Percentiles rank a stretch among this genome's conserved stretches.
phyloP scores from a whole-genome alignment of 2,329 filamentous ascomycete species.

The Amesomyces nigricolor region DNA sequence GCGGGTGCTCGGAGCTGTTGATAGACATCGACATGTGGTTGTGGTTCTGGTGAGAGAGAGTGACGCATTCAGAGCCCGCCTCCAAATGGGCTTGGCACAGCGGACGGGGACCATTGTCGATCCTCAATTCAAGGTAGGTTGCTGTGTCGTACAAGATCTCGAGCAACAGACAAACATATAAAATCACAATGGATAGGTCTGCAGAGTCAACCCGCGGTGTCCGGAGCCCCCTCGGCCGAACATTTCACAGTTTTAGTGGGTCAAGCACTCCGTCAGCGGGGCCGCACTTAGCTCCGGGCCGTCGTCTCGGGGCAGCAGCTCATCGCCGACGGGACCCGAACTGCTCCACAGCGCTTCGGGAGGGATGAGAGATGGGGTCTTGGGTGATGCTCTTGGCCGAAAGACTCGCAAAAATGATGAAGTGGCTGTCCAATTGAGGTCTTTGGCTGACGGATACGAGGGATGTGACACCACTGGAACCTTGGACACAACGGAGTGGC shows the following conservation, averaged over 20 bases:
- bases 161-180: neutral
- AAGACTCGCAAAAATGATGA: neutral
- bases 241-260: conserved; percentile 1
- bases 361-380: no score
- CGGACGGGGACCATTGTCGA: conserved; percentile 1
- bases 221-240: neutral
- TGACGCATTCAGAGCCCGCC: neutral
- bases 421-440: no score
- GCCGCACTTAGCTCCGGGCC: neutral
- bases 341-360: neutral
- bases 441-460: no score
- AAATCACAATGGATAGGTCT: neutral
- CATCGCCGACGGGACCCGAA: conserved; percentile 12
- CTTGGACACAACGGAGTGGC: neutral
- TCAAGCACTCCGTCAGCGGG: neutral
- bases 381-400: no score
- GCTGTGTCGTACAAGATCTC: no score
- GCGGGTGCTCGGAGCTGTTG: conserved; percentile 18
- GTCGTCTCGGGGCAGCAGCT: neutral
- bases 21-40: neutral
- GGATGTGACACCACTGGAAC: no score
- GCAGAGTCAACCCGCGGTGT: neutral
- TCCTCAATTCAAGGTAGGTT: neutral
- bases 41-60: neutral
- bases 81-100: neutral